Evolutionary conservation across 495 filamentous ascomycete genomes (phyloP), one percentile per base, ranked within the genome.

Genomic region (Sporormia fimetaria): DNA sequence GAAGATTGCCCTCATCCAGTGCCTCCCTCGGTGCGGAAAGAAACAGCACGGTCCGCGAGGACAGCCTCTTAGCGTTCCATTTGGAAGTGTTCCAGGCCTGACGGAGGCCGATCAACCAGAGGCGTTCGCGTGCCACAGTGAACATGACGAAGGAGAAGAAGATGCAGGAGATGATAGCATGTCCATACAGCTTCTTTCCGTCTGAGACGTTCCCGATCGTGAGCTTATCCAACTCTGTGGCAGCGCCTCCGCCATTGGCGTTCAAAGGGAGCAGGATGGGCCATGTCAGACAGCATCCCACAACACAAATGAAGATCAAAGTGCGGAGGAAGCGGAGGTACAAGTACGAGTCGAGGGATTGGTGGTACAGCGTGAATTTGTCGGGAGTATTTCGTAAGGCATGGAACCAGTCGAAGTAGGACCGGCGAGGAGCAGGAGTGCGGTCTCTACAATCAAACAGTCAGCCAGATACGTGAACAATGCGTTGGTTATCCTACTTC

Each of bases 231-330:
- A 85, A 68, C 50, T 81, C 64, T 0, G 53, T 60, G n/a, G 74
- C 70, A 0, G 64, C 65, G 10, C 64, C 71, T 17, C 72, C 73
- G 3, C 80, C 82, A 9, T 84, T 94, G 16, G 72, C 76, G 58
- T 94, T 87, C 61, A 94, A 65, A 1, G 88, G 85, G 59, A 93
- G 84, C 31, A 94, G 62, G 23, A 94, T 65, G 6, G 87, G 84
- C 72, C 78, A 93, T 10, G 83, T 87, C 43, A 96, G 73, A 47
- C 66, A 75, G 54, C 73, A 80, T 34, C 87, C 87, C 17, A 87
- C 75, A 31, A 94, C 76, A 66, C 76, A 81, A 33, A 93, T 74
- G 30, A 72, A 63, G 18, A 81, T 64, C 24, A 73, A 61, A 36
- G 86, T 75, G 51, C 82, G 81, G 41, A 96, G 63, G 58, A 84